These are phyloP conservation scores for Spizellomyces punctatus DNA, from an alignment of 192 early-diverging fungal species.

Conservation along the genomic window DNA sequence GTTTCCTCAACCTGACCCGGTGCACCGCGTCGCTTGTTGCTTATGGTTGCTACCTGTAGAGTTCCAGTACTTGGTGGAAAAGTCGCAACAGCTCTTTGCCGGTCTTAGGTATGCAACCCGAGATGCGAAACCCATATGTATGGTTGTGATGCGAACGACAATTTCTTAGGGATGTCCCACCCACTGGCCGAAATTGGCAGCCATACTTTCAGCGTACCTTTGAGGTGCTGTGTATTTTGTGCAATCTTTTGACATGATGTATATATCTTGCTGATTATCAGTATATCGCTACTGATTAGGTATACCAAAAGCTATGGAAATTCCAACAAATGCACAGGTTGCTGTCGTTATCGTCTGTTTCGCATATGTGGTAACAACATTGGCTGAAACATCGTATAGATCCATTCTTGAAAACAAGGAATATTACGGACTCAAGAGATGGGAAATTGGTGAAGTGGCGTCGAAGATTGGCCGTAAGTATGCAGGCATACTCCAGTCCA, in stretches of 20 bases:
- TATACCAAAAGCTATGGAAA: constrained; percentile 94
- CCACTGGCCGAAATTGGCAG: constrained; percentile 83
- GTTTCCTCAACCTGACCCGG: too few species aligned
- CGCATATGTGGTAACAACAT: background rate
- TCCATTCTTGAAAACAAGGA: constrained; percentile 83
- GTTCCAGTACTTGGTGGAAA: constrained; percentile 94
- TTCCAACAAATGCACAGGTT: constrained; percentile 91
- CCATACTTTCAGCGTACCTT: constrained; percentile 97
- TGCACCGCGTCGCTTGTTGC: too few species aligned
- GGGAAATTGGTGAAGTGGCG: constrained; percentile 98
- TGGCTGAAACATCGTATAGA: constrained; percentile 43
- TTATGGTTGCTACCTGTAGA: constrained; percentile 44
- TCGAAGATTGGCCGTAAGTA: constrained; percentile 96
- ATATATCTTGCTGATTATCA: background rate
- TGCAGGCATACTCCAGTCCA: background rate
- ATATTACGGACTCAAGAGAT: constrained; percentile 92
- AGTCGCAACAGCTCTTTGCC: constrained; percentile 94
- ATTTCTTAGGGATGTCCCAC: constrained; percentile 73
- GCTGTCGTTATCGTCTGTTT: constrained; percentile 7
- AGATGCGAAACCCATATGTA: too few species aligned
- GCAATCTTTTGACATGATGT: background rate
- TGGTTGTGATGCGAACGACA: constrained; percentile 2
- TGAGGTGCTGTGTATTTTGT: constrained; percentile 66
- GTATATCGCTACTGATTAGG: background rate
- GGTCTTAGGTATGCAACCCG: constrained; percentile 70